Base-by-base conservation (phyloP, 2,329 filamentous ascomycete species). In the Pseudogymnoascus sp. region DNA sequence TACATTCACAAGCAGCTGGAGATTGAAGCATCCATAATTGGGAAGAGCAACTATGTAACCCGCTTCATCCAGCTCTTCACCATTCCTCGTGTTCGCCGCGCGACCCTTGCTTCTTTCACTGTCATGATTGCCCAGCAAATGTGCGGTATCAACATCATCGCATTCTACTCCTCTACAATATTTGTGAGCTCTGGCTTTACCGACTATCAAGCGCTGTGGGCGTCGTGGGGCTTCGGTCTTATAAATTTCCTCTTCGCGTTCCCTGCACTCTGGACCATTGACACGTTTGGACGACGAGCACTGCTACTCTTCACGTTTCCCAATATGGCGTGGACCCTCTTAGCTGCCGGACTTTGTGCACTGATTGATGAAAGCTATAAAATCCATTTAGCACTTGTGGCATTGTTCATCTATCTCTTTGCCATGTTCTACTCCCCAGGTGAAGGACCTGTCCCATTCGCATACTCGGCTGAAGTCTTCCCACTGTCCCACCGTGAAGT, bases 51-150 rank as follows among this genome's bases (percentile, higher is more conserved):
- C 71, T 86, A 86, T 66, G 9, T 82, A 48, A 79, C 75, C 13
- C 81, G 86, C 8, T 83, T 88, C 64, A 67, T 77, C 48, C 80
- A 89, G 68, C 76, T 85, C 2, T 86, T 89, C 67, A 86, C 82
- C 8, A 78, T 89, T 58, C 83, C 86, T 3, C 81, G 86, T 34
- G 76, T 87, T 5, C 80, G 85, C 9, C 80, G 85, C 33, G 90
- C 90, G 2, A 91, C 84, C 5, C 77, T 88, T 19, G 89, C 89
- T 2, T 85, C 88, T 0, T 88, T 85, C 65, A 83, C 83, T 1
- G 88, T 92, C 65, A 94, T 95, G 89, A 84, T 66, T 18, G 63
- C 61, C 9, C 61, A 65, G 65, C 58, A 66, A 72, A 74, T 76
- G 64, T 79, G 77, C 61, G 74, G 74, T 57, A 74, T 79, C 57